Conservation (phyloP, 2,329 filamentous ascomycete genomes). For the Aspergillus sp. region DNA sequence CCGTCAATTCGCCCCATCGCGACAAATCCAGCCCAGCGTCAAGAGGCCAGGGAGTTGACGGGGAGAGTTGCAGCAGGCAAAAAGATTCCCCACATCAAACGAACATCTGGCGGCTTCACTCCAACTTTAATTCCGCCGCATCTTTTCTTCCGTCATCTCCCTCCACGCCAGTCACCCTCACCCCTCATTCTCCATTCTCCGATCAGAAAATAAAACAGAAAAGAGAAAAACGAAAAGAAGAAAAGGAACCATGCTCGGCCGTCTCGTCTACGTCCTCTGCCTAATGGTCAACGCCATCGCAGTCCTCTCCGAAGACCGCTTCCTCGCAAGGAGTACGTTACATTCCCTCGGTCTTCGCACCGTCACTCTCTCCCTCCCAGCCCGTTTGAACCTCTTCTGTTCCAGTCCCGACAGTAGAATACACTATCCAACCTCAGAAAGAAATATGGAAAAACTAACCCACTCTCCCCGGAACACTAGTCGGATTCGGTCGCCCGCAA, state of each 20-base stretch:
- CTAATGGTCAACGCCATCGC: slow-evolving; percentile 93
- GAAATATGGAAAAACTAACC: neutral
- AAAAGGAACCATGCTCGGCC: slow-evolving; percentile 56
- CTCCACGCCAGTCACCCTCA: slow-evolving; percentile 9
- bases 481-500: slow-evolving; percentile 70
- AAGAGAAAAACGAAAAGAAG: neutral
- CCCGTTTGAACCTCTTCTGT: neutral
- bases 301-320: slow-evolving; percentile 90
- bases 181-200: neutral
- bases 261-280: slow-evolving; percentile 75
- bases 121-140: slow-evolving; percentile 1
- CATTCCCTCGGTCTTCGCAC: too few species aligned
- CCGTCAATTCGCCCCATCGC: slow-evolving; percentile 28
- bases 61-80: neutral
- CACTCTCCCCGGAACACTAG: slow-evolving; percentile 43
- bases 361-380: too few species aligned
- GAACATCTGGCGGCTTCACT: slow-evolving; percentile 9
- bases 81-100: neutral
- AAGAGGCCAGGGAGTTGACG: neutral
- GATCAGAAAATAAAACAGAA: neutral
- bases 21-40: neutral
- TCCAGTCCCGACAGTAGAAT: too few species aligned
- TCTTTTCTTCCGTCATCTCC: slow-evolving; percentile 18
- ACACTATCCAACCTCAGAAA: neutral
- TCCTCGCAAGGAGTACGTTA: slow-evolving; percentile 71